Base-by-base conservation (phyloP, 2,329 filamentous ascomycete species). In the Exophiala alcalophila region DNA sequence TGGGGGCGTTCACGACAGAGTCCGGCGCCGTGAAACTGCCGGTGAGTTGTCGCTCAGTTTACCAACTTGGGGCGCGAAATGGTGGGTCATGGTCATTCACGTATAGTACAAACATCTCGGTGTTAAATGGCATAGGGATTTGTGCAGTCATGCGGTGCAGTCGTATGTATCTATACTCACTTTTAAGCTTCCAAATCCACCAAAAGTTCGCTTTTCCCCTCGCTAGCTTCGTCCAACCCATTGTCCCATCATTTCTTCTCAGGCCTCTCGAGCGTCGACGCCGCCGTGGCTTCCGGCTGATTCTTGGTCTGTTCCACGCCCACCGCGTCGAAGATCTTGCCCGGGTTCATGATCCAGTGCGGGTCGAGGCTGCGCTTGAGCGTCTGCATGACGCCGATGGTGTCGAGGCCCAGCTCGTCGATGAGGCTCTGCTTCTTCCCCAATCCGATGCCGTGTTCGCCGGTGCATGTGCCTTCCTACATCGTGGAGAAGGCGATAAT, bases 271-370 rank as follows among this genome's bases (percentile, higher is more conserved):
- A 53, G 25, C 3, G 40, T 53, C 12, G 50, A 51, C n/a, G 50
- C 50, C 4, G 47, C 50, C n/a, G 47, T 53, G 23, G 47, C 37
- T 16, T 36, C 18, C 3, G 33, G 24, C 24, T 39, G 31, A 23
- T 35, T 36, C 11, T 37, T 42, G 4, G 44, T 43, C 3, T 24
- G 11, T n/a, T 33, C 32, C 9, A 27, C 37, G 15, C 25, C 27
- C 6, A 37, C 41, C n/a, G 78, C 69, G 53, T 94, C 85, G 65
- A 94, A 89, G 51, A 95, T 91, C 70, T 94, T 94, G 1, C 88
- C 88, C 0, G 89, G 89, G 55, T 95, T 95, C 78, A 95, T 78
- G 43, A 95, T 78, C 86, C 89, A 94, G 35, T 81, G 66, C 1
- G 89, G 89, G 68, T 95, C 89, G 32, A 95, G 69, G 7, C 87